These are phyloP conservation scores for Puccinia horiana DNA, from an alignment of 1,284 basidiomycete species.

Conservation along the genomic window DNA sequence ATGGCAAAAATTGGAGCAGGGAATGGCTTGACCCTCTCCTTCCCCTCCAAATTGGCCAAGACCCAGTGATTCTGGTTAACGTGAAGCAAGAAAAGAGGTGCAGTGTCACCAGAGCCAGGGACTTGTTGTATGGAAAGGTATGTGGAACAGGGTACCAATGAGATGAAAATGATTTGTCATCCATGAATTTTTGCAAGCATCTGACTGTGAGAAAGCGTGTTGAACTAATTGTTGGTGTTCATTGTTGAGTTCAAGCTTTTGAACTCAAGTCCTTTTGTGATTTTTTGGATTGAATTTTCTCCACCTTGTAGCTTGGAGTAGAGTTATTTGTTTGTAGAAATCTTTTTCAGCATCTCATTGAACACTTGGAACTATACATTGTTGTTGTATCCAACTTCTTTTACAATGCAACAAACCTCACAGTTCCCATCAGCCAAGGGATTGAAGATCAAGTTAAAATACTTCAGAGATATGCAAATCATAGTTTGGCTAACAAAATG, in stretches of 20 bases:
- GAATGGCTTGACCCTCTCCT: not conserved
- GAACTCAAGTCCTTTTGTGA: not conserved
- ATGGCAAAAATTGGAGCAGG: not conserved
- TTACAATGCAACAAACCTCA: not conserved
- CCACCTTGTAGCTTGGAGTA: not conserved
- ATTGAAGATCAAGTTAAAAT: not conserved
- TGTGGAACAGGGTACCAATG: not conserved
- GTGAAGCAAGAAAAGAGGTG: not conserved
- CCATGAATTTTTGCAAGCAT: not conserved
- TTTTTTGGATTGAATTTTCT: not conserved
- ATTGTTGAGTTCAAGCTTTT: too few relatives aligned
- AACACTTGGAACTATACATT: not conserved
- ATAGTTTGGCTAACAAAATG: not conserved
- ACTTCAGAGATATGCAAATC: not conserved
- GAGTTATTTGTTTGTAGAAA: not conserved
- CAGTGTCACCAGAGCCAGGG: not conserved
- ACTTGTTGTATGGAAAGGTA: not conserved
- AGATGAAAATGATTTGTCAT: not conserved
- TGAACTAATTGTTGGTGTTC: not conserved
- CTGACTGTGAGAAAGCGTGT: not conserved
- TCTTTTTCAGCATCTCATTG: not conserved
- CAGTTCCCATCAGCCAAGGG: not conserved
- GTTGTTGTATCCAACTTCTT: not conserved
- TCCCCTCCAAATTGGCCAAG: not conserved
- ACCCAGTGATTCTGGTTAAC: not conserved